A percentile compares a stretch with the other conserved stretches of the same genome.
These are phyloP conservation scores for Fusarium oxysporum DNA, from an alignment of 2,329 filamentous ascomycete species.

Conservation along the genomic window DNA sequence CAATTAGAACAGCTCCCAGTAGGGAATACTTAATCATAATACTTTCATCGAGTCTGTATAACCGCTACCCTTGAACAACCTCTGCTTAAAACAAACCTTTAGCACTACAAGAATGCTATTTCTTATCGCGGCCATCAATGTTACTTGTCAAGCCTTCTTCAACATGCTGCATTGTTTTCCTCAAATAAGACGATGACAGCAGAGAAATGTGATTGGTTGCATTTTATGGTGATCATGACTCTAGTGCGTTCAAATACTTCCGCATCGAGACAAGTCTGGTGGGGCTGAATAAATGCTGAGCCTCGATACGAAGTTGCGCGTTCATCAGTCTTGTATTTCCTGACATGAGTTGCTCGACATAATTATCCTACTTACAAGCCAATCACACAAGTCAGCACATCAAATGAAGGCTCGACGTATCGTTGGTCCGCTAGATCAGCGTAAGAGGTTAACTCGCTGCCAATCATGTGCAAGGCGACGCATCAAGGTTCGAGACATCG, in stretches of 20 bases:
- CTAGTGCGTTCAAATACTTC: constrained; percentile 28
- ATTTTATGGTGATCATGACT: background rate
- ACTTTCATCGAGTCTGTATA: too few species aligned
- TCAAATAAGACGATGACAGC: too few species aligned
- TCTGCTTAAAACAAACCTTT: background rate
- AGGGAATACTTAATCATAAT: background rate
- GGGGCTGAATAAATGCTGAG: background rate
- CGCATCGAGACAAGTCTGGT: background rate
- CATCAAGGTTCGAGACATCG: constrained; percentile 39
- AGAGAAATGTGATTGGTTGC: background rate
- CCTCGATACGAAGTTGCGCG: background rate
- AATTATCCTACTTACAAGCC: fast-evolving
- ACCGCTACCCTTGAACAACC: fast-evolving
- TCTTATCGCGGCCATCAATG: fast-evolving
- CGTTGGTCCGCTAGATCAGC: constrained; percentile 45
- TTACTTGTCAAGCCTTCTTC: background rate
- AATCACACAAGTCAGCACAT: fast-evolving
- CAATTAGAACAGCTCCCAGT: background rate
- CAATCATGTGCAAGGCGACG: constrained; percentile 42
- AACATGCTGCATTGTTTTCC: background rate
- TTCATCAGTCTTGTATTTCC: background rate
- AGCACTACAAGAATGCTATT: background rate
- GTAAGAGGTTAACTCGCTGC: constrained; percentile 42
- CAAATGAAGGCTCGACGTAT: constrained; percentile 11
- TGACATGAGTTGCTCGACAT: fast-evolving